phyloP scores from a whole-genome alignment of 345 rosid species.

The Lepidium africanum region DNA sequence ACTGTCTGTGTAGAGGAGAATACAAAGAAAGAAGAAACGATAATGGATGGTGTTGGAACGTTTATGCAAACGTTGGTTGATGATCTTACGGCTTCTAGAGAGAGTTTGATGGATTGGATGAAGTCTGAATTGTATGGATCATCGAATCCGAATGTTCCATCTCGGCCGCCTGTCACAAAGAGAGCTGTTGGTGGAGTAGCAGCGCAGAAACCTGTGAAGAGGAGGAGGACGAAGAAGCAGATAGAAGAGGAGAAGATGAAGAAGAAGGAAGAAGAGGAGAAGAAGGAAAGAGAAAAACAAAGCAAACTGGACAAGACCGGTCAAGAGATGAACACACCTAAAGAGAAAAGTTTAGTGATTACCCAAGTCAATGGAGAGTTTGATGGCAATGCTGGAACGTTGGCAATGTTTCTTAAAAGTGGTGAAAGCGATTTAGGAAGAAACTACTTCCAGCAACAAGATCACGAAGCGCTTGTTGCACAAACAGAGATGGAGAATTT shows the following conservation, averaged over 20 bases:
- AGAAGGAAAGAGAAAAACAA: neutral
- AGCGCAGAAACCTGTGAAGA: neutral
- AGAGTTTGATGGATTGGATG: constrained; percentile 22
- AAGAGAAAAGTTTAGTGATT: neutral
- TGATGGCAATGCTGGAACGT: neutral
- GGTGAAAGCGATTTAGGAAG: neutral
- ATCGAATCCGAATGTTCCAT: neutral
- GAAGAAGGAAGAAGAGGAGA: neutral
- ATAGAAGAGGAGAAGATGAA: neutral
- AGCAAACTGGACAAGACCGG: neutral
- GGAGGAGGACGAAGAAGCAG: neutral
- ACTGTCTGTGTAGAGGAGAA: neutral
- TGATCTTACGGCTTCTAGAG: constrained; percentile 26
- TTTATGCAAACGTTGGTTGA: constrained; percentile 25
- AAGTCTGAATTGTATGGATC: constrained; percentile 11
- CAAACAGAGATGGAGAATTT: neutral
- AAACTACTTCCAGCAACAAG: constrained; percentile 9
- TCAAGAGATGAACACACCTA: neutral
- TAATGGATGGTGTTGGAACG: constrained; percentile 1
- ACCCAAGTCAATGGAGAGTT: neutral
- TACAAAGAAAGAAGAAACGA: neutral
- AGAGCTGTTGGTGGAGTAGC: neutral
- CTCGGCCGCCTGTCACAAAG: neutral
- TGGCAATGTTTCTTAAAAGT: neutral
- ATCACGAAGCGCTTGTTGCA: neutral